phyloP scores from a whole-genome alignment of 306 rosid species.

The Cercis canadensis region DNA sequence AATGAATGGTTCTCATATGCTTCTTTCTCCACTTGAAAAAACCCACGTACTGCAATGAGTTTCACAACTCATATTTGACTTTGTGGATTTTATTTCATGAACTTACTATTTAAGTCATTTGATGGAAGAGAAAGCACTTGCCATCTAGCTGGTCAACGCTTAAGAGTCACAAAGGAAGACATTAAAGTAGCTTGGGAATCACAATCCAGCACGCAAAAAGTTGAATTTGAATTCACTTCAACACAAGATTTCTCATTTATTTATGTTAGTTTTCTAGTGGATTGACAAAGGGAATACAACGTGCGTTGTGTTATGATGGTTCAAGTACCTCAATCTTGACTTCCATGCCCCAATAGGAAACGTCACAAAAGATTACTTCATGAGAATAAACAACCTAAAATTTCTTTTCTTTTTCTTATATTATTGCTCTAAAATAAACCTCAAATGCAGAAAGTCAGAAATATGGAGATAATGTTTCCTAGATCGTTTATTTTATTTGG shows the following conservation, averaged over 20 bases:
- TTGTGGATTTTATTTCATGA: conserved; percentile 2
- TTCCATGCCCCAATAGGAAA: too few relatives aligned
- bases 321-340: too few relatives aligned
- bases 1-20: not conserved
- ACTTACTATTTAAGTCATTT: not conserved
- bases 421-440: too few relatives aligned
- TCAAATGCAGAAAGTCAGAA: too few relatives aligned
- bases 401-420: too few relatives aligned
- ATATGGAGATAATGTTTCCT: not conserved
- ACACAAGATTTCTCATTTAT: too few relatives aligned
- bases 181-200: not conserved
- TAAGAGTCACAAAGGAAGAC: not conserved
- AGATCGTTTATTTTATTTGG: not conserved
- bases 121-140: not conserved
- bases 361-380: too few relatives aligned
- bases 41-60: not conserved
- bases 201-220: not conserved
- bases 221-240: not conserved
- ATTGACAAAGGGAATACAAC: too few relatives aligned
- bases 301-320: too few relatives aligned
- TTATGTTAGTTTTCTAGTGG: too few relatives aligned
- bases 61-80: not conserved
- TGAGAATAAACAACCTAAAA: too few relatives aligned
- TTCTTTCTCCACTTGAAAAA: not conserved
- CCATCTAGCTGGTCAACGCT: not conserved